Evolutionary conservation across 352 stramenopile species (phyloP).

Genomic region (Pythium dissotocum): DNA sequence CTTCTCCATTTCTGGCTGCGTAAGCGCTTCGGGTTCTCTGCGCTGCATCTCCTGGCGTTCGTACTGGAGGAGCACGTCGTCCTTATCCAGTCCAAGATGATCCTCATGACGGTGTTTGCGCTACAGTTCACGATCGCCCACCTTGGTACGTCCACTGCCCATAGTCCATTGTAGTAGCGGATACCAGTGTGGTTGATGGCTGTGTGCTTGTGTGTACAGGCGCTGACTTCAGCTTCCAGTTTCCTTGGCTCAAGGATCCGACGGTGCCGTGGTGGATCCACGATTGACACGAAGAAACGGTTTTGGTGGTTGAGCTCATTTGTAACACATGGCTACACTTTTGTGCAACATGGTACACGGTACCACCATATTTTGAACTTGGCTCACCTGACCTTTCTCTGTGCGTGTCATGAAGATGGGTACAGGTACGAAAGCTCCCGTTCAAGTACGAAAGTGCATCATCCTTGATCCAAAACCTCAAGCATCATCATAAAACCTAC

Average conservation of each 20-base stretch:
- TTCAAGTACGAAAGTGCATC: slow-evolving; percentile 23
- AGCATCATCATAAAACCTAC: slow-evolving; percentile 16
- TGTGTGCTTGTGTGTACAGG: slow-evolving; percentile 8
- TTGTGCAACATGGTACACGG: slow-evolving; percentile 23
- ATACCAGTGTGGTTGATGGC: neutral
- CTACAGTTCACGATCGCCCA: slow-evolving; percentile 29
- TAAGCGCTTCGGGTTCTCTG: slow-evolving; percentile 16
- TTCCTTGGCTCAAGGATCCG: slow-evolving; percentile 22
- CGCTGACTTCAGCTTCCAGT: slow-evolving; percentile 31
- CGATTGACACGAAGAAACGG: neutral
- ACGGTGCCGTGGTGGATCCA: slow-evolving; percentile 15
- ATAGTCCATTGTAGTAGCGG: neutral
- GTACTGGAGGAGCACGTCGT: slow-evolving; percentile 30
- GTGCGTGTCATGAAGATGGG: slow-evolving; percentile 27
- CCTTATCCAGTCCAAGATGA: slow-evolving; percentile 30
- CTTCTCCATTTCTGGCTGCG: slow-evolving; percentile 22
- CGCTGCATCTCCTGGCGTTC: slow-evolving; percentile 26
- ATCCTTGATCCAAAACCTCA: slow-evolving; percentile 10
- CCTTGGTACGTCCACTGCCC: slow-evolving; percentile 10
- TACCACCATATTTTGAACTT: slow-evolving; percentile 16
- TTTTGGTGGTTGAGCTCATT: neutral
- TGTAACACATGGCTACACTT: slow-evolving; percentile 9
- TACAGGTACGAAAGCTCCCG: slow-evolving; percentile 23
- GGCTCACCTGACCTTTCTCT: slow-evolving; percentile 15
- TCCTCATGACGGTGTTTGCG: slow-evolving; percentile 29